phyloP scores from a whole-genome alignment of 176 grass and related monocot genomes.

The Oryza meridionalis region DNA sequence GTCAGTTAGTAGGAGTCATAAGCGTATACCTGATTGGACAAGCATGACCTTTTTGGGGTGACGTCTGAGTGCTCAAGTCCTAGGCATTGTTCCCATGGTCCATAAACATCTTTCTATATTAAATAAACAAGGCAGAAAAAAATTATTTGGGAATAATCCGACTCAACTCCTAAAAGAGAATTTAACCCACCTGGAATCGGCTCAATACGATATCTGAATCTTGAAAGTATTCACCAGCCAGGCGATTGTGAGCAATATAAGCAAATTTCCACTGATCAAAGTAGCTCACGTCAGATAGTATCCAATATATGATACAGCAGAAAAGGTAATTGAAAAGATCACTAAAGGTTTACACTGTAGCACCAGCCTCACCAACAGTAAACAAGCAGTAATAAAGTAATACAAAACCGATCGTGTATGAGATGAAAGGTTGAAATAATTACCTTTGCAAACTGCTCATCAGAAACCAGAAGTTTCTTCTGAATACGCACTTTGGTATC shows the following conservation, averaged over 20 bases:
- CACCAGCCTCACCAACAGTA: neutral
- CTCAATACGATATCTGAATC: slow-evolving; percentile 71
- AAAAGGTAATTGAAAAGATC: neutral
- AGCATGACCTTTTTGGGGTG: slow-evolving; percentile 53
- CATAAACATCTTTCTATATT: slow-evolving; percentile 64
- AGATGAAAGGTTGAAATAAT: neutral
- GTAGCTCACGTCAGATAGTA: slow-evolving; percentile 32
- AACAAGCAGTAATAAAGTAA: neutral
- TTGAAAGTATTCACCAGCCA: slow-evolving; percentile 55
- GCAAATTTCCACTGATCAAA: slow-evolving; percentile 80
- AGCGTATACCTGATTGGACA: slow-evolving; percentile 61
- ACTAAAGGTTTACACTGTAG: neutral
- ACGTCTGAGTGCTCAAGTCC: slow-evolving; percentile 71
- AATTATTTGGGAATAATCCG: slow-evolving; percentile 8
- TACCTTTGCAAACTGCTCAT: slow-evolving; percentile 72
- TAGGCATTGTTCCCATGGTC: slow-evolving; percentile 67
- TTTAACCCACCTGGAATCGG: slow-evolving; percentile 58
- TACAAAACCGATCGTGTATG: slow-evolving; percentile 16
- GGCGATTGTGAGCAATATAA: slow-evolving; percentile 46
- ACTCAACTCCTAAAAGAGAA: neutral
- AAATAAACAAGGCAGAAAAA: slow-evolving; percentile 18
- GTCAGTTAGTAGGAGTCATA: neutral
- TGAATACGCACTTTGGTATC: slow-evolving; percentile 70
- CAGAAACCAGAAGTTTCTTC: slow-evolving; percentile 74
- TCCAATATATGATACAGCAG: slow-evolving; percentile 3